These are phyloP conservation scores for Trichocomaceae sp. DNA, from an alignment of 2,329 filamentous ascomycete genomes.

Conservation along the genomic window DNA sequence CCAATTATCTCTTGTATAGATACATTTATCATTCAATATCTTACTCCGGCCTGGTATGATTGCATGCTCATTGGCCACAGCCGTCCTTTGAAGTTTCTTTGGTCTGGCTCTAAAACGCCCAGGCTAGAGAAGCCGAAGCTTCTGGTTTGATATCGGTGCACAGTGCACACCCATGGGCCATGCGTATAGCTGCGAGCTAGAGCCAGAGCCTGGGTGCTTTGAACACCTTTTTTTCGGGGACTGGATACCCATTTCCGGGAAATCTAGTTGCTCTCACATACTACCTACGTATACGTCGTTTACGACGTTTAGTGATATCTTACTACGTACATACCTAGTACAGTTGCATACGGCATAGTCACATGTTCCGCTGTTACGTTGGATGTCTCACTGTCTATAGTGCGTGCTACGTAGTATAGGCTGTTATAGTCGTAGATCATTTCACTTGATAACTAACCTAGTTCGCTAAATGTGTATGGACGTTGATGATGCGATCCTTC, in stretches of 20 bases:
- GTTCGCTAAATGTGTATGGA: too few species aligned
- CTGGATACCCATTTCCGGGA: neutral
- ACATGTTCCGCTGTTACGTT: neutral
- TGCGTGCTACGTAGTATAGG: too few species aligned
- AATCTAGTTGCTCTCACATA: neutral
- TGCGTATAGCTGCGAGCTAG: neutral
- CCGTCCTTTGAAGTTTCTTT: neutral
- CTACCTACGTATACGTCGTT: neutral
- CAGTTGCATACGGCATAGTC: neutral
- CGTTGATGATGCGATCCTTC: neutral
- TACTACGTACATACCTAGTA: neutral
- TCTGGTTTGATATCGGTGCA: neutral
- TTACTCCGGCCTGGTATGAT: neutral
- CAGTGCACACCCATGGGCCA: neutral
- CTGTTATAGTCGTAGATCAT: neutral
- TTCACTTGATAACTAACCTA: neutral
- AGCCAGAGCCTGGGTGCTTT: neutral
- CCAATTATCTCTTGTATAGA: neutral
- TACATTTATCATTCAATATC: neutral
- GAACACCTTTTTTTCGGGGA: neutral
- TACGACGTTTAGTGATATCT: neutral
- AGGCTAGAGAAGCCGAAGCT: neutral
- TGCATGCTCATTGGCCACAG: neutral
- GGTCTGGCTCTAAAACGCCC: neutral
- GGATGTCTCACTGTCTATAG: neutral